A percentile compares a stretch with the other conserved stretches of the same genome.
Conservation (phyloP, 2,329 filamentous ascomycete genomes). For the Arthrobotrys musiformis region DNA sequence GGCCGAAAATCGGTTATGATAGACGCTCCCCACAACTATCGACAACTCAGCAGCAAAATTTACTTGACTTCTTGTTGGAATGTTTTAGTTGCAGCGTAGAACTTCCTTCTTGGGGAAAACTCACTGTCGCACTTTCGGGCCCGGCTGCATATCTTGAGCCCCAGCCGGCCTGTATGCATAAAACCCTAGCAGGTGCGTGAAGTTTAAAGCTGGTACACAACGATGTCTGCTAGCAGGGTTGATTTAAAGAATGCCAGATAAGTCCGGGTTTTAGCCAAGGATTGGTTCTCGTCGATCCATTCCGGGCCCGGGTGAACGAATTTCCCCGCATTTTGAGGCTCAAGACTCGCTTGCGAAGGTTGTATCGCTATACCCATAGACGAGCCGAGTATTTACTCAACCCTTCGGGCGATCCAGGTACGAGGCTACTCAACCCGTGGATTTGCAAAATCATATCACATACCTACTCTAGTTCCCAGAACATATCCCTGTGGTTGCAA, state of each 20-base stretch:
- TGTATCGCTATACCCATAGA: no score
- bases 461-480: no score
- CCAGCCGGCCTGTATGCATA: not conserved
- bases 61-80: not conserved
- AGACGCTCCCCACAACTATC: not conserved
- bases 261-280: not conserved
- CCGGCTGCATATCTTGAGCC: not conserved
- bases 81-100: not conserved
- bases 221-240: not conserved
- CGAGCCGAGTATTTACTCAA: no score
- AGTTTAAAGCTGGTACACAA: not conserved
- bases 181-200: not conserved
- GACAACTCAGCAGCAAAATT: not conserved
- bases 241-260: not conserved
- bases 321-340: constrained; percentile 15
- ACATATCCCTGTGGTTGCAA: no score
- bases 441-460: no score
- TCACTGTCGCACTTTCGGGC: constrained; percentile 4
- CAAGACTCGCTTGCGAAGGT: no score
- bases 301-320: not conserved
- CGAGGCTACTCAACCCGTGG: no score
- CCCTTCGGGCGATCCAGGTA: no score
- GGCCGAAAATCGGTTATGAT: not conserved
- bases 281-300: constrained; percentile 3
- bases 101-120: not conserved